Evolutionary conservation across 768 basidiomycete genomes (phyloP).

Genomic region (Mycena rosella): DNA sequence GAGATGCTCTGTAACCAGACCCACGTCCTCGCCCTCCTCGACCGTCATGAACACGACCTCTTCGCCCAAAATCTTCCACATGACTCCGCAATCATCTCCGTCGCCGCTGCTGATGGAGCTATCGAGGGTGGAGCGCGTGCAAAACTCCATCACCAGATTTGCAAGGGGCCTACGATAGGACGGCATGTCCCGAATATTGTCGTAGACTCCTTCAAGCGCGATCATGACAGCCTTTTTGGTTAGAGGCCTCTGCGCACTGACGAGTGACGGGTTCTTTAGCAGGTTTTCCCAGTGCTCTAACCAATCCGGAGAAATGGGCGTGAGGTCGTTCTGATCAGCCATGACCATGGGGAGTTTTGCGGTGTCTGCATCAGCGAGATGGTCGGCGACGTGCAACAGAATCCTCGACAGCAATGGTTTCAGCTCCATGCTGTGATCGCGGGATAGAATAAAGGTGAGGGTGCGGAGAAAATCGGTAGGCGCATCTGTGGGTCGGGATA

Average conservation of each 20-base stretch:
- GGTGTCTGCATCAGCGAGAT: slow-evolving; percentile 78
- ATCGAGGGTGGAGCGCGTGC: slow-evolving; percentile 39
- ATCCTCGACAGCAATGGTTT: slow-evolving; percentile 73
- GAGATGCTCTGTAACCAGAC: slow-evolving; percentile 47
- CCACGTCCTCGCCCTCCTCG: slow-evolving; percentile 45
- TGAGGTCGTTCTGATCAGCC: slow-evolving; percentile 75
- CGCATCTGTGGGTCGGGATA: slow-evolving; percentile 66
- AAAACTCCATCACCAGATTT: slow-evolving; percentile 66
- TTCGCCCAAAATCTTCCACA: slow-evolving; percentile 77
- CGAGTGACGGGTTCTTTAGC: slow-evolving; percentile 61
- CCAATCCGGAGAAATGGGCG: slow-evolving; percentile 81
- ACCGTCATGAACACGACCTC: slow-evolving; percentile 71
- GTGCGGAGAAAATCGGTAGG: slow-evolving; percentile 73
- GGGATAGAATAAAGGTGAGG: slow-evolving; percentile 72
- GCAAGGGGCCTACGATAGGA: slow-evolving; percentile 68
- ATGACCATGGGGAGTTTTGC: slow-evolving; percentile 72
- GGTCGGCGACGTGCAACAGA: slow-evolving; percentile 74
- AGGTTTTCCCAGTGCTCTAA: slow-evolving; percentile 73
- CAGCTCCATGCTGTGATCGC: slow-evolving; percentile 70
- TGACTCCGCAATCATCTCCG: slow-evolving; percentile 53
- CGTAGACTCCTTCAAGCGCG: slow-evolving; percentile 69
- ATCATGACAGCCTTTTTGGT: slow-evolving; percentile 71
- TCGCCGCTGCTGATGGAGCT: slow-evolving; percentile 41
- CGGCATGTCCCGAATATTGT: slow-evolving; percentile 77
- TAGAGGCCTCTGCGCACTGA: slow-evolving; percentile 58